These are phyloP conservation scores for Penstemon barbatus DNA, from an alignment of 257 asterid genomes.

Conservation along the genomic window DNA sequence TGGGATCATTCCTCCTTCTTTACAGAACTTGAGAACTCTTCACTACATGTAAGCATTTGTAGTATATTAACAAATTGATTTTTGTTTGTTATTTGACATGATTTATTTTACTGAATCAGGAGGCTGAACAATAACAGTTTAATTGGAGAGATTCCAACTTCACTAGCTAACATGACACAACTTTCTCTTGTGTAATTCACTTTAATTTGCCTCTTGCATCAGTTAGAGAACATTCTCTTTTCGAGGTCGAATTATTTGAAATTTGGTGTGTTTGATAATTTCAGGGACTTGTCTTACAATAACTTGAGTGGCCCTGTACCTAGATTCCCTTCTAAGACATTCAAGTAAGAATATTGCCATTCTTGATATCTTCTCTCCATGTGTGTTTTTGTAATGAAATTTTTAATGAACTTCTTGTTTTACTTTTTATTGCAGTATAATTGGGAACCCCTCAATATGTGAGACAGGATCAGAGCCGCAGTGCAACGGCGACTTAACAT, in stretches of 20 bases:
- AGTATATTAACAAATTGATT: no score
- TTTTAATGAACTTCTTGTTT: conserved; percentile 10
- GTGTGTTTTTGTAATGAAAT: conserved; percentile 1
- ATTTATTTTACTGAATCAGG: conserved; percentile 44
- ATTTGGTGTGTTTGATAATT: conserved; percentile 16
- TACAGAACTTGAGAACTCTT: conserved; percentile 60
- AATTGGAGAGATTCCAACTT: conserved; percentile 70
- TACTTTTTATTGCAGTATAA: conserved; percentile 45
- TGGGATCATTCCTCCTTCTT: conserved; percentile 69
- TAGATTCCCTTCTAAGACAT: conserved; percentile 67
- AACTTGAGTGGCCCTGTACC: conserved; percentile 93
- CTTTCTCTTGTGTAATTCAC: conserved; percentile 75
- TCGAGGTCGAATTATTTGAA: background rate
- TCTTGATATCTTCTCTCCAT: background rate
- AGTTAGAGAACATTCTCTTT: background rate
- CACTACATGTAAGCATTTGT: conserved; percentile 67
- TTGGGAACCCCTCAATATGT: conserved; percentile 87
- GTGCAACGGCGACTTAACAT: conserved; percentile 55
- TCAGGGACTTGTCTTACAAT: conserved; percentile 94
- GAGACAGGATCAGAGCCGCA: conserved; percentile 57
- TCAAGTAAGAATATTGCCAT: conserved; percentile 57
- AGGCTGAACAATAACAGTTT: conserved; percentile 90
- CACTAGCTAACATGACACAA: conserved; percentile 70
- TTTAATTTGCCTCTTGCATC: conserved; percentile 20
- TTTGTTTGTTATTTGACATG: background rate